phyloP scores from a whole-genome alignment of 352 stramenopile species.

The Phytopythium cucurbitacearum region DNA sequence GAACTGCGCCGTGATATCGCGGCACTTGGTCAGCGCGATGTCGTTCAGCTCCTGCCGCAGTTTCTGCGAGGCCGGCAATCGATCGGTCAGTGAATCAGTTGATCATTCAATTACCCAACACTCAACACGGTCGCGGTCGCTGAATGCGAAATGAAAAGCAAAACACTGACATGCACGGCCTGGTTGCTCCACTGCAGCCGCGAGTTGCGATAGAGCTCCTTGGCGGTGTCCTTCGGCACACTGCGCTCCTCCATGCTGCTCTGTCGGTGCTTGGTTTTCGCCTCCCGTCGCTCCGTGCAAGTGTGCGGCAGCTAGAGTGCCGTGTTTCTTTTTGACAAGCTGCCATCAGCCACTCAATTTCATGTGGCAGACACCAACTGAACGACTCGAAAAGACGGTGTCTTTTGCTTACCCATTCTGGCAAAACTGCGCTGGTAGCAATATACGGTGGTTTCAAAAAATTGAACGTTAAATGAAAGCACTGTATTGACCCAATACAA shows the following conservation, averaged over 20 bases:
- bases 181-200: constrained; percentile 83
- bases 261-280: neutral
- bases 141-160: neutral
- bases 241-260: constrained; percentile 30
- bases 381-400: too few species aligned
- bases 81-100: constrained; percentile 1
- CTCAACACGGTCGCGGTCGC: neutral
- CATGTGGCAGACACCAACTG: too few species aligned
- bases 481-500: too few species aligned
- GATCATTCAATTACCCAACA: neutral
- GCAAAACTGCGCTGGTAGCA: too few species aligned
- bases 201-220: constrained; percentile 68
- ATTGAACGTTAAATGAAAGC: too few species aligned
- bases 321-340: too few species aligned
- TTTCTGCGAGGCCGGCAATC: constrained; percentile 39
- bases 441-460: too few species aligned
- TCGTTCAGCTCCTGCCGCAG: constrained; percentile 78
- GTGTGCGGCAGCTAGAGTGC: neutral
- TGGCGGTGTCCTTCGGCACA: constrained; percentile 70
- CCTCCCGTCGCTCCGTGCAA: neutral
- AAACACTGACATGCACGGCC: constrained; percentile 61
- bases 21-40: constrained; percentile 80
- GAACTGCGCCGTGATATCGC: constrained; percentile 46
- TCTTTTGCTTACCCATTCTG: too few species aligned
- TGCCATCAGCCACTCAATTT: too few species aligned